Conservation (phyloP, 495 filamentous ascomycete genomes). For the Rostrohypoxylon terebratum region DNA sequence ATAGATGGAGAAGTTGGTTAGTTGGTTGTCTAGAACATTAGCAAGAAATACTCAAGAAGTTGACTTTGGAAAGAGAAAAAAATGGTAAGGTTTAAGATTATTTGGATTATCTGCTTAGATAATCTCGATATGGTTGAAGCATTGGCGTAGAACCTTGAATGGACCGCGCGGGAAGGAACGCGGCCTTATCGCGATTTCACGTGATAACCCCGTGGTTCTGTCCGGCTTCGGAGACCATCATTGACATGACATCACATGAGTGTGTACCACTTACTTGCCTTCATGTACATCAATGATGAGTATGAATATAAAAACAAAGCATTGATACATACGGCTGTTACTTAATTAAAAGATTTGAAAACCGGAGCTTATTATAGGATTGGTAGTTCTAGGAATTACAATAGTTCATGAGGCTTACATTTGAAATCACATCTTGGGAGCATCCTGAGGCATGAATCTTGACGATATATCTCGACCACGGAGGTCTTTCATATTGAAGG, state of each 20-base stretch:
- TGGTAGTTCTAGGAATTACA: background rate
- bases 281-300: background rate
- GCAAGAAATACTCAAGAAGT: background rate
- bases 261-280: background rate
- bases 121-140: background rate
- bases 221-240: background rate
- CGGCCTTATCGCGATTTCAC: constrained; percentile 39
- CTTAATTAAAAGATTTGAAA: background rate
- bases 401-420: background rate
- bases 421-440: background rate
- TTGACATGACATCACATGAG: constrained; percentile 8
- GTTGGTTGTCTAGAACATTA: background rate
- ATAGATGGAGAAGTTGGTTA: background rate
- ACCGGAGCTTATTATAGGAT: background rate
- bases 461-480: constrained; percentile 48
- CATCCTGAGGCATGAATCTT: background rate
- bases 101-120: background rate
- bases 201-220: constrained; percentile 18
- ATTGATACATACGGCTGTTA: background rate
- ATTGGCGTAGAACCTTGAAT: constrained; percentile 20
- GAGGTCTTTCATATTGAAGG: constrained; percentile 45
- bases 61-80: background rate
- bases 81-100: background rate
- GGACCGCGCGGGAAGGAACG: constrained; percentile 19
- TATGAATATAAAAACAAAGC: background rate